Conservation (phyloP, 23 red algal genomes). For the Gracilaria vermiculophylla region DNA sequence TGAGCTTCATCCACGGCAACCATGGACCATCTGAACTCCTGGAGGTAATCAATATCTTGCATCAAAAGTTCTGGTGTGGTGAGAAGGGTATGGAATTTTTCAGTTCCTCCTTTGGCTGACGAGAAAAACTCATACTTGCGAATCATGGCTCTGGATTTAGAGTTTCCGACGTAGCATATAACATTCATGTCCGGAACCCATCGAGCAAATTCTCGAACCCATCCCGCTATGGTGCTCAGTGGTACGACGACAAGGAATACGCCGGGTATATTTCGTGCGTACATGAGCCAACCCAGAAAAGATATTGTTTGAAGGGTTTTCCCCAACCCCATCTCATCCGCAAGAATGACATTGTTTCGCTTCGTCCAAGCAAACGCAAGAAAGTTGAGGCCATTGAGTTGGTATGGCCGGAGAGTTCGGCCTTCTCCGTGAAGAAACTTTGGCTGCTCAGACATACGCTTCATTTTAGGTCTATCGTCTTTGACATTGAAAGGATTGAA, state of each 20-base stretch:
- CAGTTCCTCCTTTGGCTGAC: constrained; percentile 16
- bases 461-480: constrained; percentile 64
- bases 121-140: constrained; percentile 80
- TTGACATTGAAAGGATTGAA: constrained; percentile 84
- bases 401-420: constrained; percentile 88
- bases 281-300: constrained; percentile 88
- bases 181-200: constrained; percentile 97
- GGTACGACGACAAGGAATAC: constrained; percentile 92
- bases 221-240: constrained; percentile 82
- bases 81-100: constrained; percentile 81
- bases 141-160: constrained; percentile 64
- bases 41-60: constrained; percentile 69
- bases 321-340: constrained; percentile 95
- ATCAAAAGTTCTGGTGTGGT: constrained; percentile 90
- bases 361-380: constrained; percentile 86
- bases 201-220: constrained; percentile 86
- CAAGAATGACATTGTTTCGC: constrained; percentile 86
- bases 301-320: constrained; percentile 92
- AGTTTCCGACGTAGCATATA: constrained; percentile 83
- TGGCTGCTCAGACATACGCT: constrained; percentile 77
- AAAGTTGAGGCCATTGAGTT: constrained; percentile 87
- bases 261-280: constrained; percentile 67
- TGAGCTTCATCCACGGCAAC: constrained; percentile 94
- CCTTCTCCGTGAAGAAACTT: constrained; percentile 79
- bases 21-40: constrained; percentile 70